Base-by-base conservation (phyloP, 345 rosid species). In the Hypericum androsaemum region DNA sequence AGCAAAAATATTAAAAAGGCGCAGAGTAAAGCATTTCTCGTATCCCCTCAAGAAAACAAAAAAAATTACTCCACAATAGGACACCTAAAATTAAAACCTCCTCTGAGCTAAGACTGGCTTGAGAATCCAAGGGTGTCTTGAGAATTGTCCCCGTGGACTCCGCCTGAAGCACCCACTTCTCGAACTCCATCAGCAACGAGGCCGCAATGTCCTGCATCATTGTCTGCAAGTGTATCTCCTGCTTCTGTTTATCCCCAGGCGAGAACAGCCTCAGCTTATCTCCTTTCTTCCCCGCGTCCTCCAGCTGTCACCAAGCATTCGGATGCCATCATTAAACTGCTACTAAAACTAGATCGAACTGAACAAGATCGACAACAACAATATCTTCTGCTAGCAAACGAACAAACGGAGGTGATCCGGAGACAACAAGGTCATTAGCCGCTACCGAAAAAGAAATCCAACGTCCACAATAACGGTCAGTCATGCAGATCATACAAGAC, bases 201-300 rank as follows among this genome's bases (percentile, higher is more conserved):
- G 95, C 95, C 0, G 94, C 95, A 22, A 94, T 67, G 37, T 94
- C 94, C 73, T 94, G 99, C 94, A 94, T 83, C 99, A 92, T 83
- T 0, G 97, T 88, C 61, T 88, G 94, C 66, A 88, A 71, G 62
- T 88, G 99, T 57, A 88, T 74, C 66, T 94, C 97, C 76, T 71
- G 87, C 2, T 89, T 88, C 51, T 82, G 78, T 38, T 64, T 80
- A 52, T 94, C 99, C 5, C 89, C 84, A 5, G 97, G 99, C 12
- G 99, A 97, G 76, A 86, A 94, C 67, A 94, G 44, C 63, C 70
- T 78, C 68, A 94, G 53, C 55, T 65, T 76, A 14, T 73, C 88
- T 38, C 70, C 83, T 60, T 79, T 83, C 48, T 77, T 79, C 54
- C 66, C 79, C 50, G 88, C 85, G 64, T 79, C 77, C 67, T 88